Evolutionary conservation across 176 grass and related monocot genomes (phyloP), one percentile per base, ranked within the genome.

Genomic region (Rhynchospora breviuscula): DNA sequence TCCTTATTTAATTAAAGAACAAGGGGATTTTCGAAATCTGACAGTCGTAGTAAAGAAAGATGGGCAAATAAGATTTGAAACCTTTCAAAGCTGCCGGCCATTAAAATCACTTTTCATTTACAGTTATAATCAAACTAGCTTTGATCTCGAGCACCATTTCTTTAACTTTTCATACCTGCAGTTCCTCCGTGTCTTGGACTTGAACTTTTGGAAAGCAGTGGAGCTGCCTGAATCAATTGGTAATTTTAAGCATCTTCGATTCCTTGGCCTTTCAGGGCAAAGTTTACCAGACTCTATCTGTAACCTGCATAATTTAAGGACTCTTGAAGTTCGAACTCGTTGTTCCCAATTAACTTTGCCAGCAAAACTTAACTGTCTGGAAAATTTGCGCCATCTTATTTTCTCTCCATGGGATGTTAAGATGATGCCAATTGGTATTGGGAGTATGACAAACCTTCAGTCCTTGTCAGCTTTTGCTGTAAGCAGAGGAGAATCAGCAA

Each of bases 171-270:
- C 47, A 59, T 77, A 78, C 44, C 22, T 47, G 1, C 54, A 82
- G 2, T 60, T 43, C 44, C 51, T 92, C 0, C 58, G 40, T 45
- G 44, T 90, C 0, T 57, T 80, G 0, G 25, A 89, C 68, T 88
- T 88, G 17, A 23, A 51, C 22, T 62, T 92, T 35, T 84, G 69
- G 22, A 75, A 67, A 33, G 33, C 31, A 46, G 65, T 73, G 0
- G 65, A 46, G 77, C 75, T 92, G 3, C 51, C 62, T 7, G 67
- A 88, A 33, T 31, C 15, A 69, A 31, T 90, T 15, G 48, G 53
- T 63, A 66, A 86, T 6, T 83, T 90, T 8, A 90, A 83, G 66
- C 91, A 92, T 68, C 85, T 92, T 79, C 83, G 88, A 11, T 92
- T 87, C 47, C 26, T 92, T 66, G 85, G 89, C n/a, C 72, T 92